Evolutionary conservation across 1,284 basidiomycete genomes (phyloP).

Genomic region (Ceratobasidium sp.): DNA sequence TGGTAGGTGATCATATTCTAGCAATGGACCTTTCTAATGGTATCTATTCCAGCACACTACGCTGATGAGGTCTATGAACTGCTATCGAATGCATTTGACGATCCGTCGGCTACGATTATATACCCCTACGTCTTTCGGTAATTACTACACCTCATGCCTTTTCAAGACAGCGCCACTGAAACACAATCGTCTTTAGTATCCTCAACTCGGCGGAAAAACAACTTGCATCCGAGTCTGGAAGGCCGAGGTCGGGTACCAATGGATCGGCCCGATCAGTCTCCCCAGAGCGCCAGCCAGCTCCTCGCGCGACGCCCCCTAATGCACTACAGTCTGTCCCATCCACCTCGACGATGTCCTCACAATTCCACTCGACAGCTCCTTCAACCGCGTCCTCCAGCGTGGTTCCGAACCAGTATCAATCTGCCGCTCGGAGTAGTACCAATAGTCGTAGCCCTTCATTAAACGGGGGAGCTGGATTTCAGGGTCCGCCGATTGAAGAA

Average conservation of each 20-base stretch:
- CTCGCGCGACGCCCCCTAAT: slow-evolving; percentile 68
- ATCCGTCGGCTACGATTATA: slow-evolving; percentile 81
- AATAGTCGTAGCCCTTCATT: slow-evolving; percentile 32
- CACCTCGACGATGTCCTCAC: slow-evolving; percentile 23
- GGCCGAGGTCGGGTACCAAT: slow-evolving; percentile 31
- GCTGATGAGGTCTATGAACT: slow-evolving; percentile 81
- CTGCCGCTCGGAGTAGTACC: slow-evolving; percentile 5
- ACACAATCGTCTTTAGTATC: slow-evolving; percentile 51
- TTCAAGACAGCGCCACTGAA: not conserved
- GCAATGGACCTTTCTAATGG: not conserved
- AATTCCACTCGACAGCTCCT: not conserved
- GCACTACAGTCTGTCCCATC: slow-evolving; percentile 53
- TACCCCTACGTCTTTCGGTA: slow-evolving; percentile 81
- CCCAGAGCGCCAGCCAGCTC: slow-evolving; percentile 64
- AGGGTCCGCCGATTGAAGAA: slow-evolving; percentile 56
- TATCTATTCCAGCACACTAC: slow-evolving; percentile 65
- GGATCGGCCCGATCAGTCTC: slow-evolving; percentile 56
- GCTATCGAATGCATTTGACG: slow-evolving; percentile 76
- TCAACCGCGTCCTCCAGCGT: not conserved
- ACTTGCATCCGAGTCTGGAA: slow-evolving; percentile 35
- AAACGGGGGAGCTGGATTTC: slow-evolving; percentile 52
- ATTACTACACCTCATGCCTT: not conserved
- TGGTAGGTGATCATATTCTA: slow-evolving; percentile 61
- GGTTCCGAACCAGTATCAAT: not conserved
- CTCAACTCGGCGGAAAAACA: slow-evolving; percentile 61